phyloP scores from a whole-genome alignment of 345 rosid genomes.

The Salix udensis region DNA sequence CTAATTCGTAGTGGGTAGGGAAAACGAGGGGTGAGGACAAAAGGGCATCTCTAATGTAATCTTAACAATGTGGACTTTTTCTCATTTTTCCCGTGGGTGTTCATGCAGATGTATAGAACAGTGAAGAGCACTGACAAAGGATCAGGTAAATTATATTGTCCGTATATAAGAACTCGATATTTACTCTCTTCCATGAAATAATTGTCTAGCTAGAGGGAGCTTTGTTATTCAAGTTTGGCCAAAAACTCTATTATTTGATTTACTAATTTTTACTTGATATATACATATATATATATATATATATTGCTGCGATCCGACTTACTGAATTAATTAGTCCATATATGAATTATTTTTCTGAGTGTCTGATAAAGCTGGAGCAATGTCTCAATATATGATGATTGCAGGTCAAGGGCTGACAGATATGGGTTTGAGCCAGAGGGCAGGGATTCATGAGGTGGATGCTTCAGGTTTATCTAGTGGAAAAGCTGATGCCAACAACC shows the following conservation, averaged over 20 bases:
- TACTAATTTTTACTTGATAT: conserved; percentile 18
- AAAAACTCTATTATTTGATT: conserved; percentile 15
- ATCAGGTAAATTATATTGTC: conserved; percentile 46
- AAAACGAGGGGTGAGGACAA: conserved; percentile 46
- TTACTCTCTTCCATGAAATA: conserved; percentile 9
- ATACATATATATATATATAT: not conserved
- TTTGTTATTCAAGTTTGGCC: conserved; percentile 8
- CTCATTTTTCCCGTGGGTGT: conserved; percentile 27
- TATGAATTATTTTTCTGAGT: conserved; percentile 22
- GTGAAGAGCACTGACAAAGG: conserved; percentile 90
- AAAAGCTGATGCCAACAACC: conserved; percentile 2
- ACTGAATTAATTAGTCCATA: conserved; percentile 3
- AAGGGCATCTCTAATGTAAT: conserved; percentile 42
- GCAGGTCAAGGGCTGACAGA: conserved; percentile 47
- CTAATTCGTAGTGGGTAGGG: conserved; percentile 27
- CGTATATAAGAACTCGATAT: conserved; percentile 1
- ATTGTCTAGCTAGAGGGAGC: conserved; percentile 16
- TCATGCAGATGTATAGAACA: conserved; percentile 99
- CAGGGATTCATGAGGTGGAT: conserved; percentile 20
- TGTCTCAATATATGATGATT: conserved; percentile 23
- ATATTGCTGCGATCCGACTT: conserved; percentile 2
- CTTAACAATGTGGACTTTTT: conserved; percentile 36
- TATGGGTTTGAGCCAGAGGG: conserved; percentile 32
- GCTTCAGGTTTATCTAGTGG: not conserved
- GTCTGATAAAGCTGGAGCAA: conserved; percentile 33